Evolutionary conservation across 305 asterid species (phyloP).

Genomic region (Fraxinus baroniana): DNA sequence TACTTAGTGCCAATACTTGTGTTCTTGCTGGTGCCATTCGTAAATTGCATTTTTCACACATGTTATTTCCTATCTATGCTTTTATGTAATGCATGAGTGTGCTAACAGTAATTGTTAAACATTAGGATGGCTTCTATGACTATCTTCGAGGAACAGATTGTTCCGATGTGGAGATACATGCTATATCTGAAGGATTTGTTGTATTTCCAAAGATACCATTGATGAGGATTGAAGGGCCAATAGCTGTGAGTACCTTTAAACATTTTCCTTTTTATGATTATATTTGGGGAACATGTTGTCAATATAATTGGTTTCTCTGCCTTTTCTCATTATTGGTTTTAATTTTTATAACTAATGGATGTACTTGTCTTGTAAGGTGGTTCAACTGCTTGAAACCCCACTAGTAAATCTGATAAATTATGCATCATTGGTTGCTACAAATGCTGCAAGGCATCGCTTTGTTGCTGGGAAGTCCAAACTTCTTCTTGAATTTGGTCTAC

Average conservation of each 20-base stretch:
- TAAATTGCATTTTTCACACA: background rate
- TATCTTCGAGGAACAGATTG: slow-evolving; percentile 84
- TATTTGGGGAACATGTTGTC: background rate
- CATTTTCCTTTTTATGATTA: background rate
- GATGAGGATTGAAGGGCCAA: slow-evolving; percentile 96
- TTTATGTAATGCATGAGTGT: background rate
- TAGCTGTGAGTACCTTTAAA: slow-evolving; percentile 70
- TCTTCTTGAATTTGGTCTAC: slow-evolving; percentile 93
- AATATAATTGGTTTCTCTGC: background rate
- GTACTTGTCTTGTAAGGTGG: slow-evolving; percentile 63
- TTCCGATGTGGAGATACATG: slow-evolving; percentile 87
- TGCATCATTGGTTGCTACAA: slow-evolving; percentile 93
- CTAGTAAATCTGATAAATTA: slow-evolving; percentile 85
- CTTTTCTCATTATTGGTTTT: slow-evolving; percentile 13
- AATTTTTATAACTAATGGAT: slow-evolving; percentile 15
- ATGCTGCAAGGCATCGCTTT: slow-evolving; percentile 98
- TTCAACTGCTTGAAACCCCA: slow-evolving; percentile 94
- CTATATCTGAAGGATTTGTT: slow-evolving; percentile 89
- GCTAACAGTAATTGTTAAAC: slow-evolving; percentile 11
- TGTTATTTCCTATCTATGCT: background rate
- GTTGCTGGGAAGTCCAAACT: slow-evolving; percentile 95
- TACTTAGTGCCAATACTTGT: background rate
- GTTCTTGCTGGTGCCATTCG: background rate
- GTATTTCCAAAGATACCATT: slow-evolving; percentile 95
- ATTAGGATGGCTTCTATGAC: slow-evolving; percentile 77